Evolutionary conservation across 108 stramenopile species (phyloP), one percentile per base, ranked within the genome.

Genomic region (Cyclostephanos invisitatus): DNA sequence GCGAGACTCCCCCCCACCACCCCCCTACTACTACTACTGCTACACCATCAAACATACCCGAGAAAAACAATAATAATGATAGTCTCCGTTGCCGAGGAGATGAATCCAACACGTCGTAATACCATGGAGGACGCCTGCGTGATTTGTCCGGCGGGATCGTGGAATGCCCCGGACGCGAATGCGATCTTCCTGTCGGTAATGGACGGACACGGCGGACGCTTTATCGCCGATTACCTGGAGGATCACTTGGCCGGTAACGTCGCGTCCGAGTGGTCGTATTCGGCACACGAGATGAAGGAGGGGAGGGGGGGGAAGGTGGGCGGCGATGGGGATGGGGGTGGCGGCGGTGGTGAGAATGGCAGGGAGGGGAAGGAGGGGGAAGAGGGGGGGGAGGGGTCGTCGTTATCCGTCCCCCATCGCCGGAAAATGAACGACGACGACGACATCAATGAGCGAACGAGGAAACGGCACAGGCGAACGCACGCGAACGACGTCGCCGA

Each of bases 111-210:
- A 8, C 70, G 82, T 68, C 78, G 98, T 2, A 91, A 83, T 54
- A 96, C 92, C n/a, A 97, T 98, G 96, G 98, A 99, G 75, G 98
- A 99, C 72, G 86, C 83, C 35, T 89, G 92, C 65, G 89, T 84
- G 0, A 69, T 93, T 47, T 74, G 83, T 44, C 46, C 71, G 35
- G 74, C 88, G 0, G 84, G 83, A 5, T 72, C 75, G 21, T 92
- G 89, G 91, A 61, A 71, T 10, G 67, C 70, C 7, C 81, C 92
- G 6, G 78, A 92, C 66, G 62, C 78, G 24, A 71, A 85, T 40
- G 74, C 85, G 47, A 84, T 89, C 4, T 96, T 89, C 67, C 66
- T 98, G 17, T 96, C 80, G 0, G 84, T 98, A 7, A 97, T 95
- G 72, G 98, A 99, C 72, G 98, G 98, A 22, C 98, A 99, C 72